Percentiles rank a stretch among this genome's conserved stretches.
These are phyloP conservation scores for Phylloporus sp. DNA, from an alignment of 768 basidiomycete genomes.

Conservation along the genomic window DNA sequence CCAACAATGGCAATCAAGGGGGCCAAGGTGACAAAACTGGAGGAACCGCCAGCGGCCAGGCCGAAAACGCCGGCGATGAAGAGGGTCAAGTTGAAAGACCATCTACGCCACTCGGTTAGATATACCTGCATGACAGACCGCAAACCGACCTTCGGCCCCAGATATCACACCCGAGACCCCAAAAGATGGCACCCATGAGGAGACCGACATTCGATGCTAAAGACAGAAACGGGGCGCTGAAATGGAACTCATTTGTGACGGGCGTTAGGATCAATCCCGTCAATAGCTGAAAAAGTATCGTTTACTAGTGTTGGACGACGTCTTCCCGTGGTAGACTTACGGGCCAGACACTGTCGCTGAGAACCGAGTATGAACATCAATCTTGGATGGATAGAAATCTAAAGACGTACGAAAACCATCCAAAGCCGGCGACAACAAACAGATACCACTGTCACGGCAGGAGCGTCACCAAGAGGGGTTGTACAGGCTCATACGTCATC, in stretches of 20 bases:
- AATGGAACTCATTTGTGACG: constrained; percentile 45
- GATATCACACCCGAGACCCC: constrained; percentile 46
- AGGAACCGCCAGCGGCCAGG: constrained; percentile 43
- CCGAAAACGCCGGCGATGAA: constrained; percentile 51
- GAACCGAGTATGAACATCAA: not conserved
- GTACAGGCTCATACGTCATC: not conserved
- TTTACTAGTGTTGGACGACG: not conserved
- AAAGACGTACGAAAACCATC: constrained; percentile 37
- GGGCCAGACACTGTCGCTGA: constrained; percentile 37
- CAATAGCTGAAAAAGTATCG: constrained; percentile 26
- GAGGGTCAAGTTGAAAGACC: constrained; percentile 52
- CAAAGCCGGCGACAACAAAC: constrained; percentile 37
- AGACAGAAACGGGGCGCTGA: constrained; percentile 43
- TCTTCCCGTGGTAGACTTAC: constrained; percentile 19
- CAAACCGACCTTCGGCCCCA: constrained; percentile 43
- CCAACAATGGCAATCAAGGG: constrained; percentile 42
- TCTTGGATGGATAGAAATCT: too few relatives aligned
- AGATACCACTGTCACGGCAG: constrained; percentile 30
- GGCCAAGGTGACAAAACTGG: constrained; percentile 44
- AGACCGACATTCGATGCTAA: constrained; percentile 51
- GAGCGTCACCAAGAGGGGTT: not conserved
- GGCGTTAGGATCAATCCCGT: constrained; percentile 45
- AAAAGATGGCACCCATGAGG: constrained; percentile 45
- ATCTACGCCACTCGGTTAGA: constrained; percentile 22
- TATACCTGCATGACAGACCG: not conserved